These are phyloP conservation scores for Vitis labrusca DNA, from an alignment of 164 flowering plant species.

Conservation along the genomic window DNA sequence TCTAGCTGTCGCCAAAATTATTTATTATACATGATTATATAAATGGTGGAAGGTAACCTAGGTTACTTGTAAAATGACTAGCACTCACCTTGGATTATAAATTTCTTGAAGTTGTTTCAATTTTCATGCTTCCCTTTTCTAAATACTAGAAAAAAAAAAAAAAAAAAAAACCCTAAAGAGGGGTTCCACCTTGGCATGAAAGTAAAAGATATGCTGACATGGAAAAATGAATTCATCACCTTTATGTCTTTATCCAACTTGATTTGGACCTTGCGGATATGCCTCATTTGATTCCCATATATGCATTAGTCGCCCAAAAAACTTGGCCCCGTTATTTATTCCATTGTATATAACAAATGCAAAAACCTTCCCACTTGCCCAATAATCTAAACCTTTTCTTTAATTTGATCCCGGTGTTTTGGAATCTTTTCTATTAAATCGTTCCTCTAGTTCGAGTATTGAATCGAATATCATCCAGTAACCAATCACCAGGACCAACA, in stretches of 20 bases:
- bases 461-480: not conserved
- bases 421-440: not conserved
- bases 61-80: no score
- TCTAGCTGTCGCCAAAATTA: no score
- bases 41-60: no score
- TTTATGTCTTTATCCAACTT: not conserved
- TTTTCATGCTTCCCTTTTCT: not conserved
- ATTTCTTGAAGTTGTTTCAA: not conserved
- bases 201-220: not conserved
- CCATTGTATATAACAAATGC: not conserved
- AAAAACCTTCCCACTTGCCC: slow-evolving; percentile 7
- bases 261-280: slow-evolving; percentile 20
- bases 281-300: slow-evolving; percentile 20
- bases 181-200: not conserved
- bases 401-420: not conserved
- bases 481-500: no score
- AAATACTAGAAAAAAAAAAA: no score
- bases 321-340: no score
- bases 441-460: not conserved
- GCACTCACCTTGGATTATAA: no score
- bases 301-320: slow-evolving; percentile 1
- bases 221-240: not conserved
- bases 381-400: slow-evolving; percentile 6
- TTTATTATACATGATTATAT: no score
- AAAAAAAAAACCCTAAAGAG: no score